Conservation (phyloP, 768 basidiomycete genomes). For the Tylopilus sp. region DNA sequence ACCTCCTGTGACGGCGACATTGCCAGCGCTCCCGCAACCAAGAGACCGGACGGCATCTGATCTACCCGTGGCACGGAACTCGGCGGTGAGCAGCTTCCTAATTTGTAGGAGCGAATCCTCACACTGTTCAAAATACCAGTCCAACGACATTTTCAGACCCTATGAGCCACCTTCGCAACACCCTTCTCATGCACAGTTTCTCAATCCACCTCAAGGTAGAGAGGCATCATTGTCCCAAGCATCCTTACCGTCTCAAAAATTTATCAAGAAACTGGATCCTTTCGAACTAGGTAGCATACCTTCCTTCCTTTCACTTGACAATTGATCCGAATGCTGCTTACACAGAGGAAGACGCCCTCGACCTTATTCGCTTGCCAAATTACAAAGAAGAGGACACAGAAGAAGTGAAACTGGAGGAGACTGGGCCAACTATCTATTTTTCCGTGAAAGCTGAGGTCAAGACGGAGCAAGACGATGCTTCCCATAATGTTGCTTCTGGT, state of each 20-base stretch:
- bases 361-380: conserved; percentile 7
- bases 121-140: conserved; percentile 1
- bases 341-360: conserved; percentile 26
- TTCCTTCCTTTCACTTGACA: neutral
- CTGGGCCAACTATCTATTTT: neutral
- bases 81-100: conserved; percentile 1
- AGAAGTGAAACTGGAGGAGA: neutral
- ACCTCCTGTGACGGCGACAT: neutral
- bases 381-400: conserved; percentile 1
- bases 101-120: neutral
- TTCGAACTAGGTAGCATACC: conserved; percentile 23
- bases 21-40: neutral
- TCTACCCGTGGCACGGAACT: neutral
- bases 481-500: neutral
- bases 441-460: conserved; percentile 13
- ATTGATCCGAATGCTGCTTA: neutral
- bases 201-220: neutral
- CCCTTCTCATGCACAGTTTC: conserved; percentile 13
- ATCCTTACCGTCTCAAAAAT: conserved; percentile 9
- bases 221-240: neutral
- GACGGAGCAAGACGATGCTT: neutral
- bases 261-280: conserved; percentile 28
- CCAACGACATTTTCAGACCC: conserved; percentile 17
- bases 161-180: conserved; percentile 25
- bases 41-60: neutral